phyloP scores from a whole-genome alignment of 306 rosid species.

The Nissolia schottii region DNA sequence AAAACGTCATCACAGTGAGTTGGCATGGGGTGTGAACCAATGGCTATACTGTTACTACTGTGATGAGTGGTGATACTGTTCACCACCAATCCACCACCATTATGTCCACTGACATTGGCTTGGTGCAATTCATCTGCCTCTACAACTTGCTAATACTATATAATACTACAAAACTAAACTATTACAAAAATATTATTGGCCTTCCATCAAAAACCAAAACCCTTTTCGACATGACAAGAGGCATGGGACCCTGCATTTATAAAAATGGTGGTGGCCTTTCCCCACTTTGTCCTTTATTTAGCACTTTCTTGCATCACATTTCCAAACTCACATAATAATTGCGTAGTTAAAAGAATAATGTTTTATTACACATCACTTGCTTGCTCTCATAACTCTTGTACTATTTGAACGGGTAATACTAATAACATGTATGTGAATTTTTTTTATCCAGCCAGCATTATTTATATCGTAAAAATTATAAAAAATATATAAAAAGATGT shows the following conservation, averaged over 20 bases:
- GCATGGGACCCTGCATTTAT: conserved; percentile 51
- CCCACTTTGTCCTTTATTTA: conserved; percentile 57
- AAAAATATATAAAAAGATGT: too few species aligned
- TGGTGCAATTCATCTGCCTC: conserved; percentile 27
- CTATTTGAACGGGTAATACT: too few species aligned
- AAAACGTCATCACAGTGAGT: neutral
- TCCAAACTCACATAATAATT: conserved; percentile 9
- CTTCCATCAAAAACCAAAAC: neutral
- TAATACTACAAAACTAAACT: neutral
- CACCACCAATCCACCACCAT: conserved; percentile 23
- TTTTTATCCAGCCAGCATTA: too few species aligned
- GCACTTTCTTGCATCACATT: conserved; percentile 35
- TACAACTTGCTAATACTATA: conserved; percentile 33
- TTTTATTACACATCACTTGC: neutral
- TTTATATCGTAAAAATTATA: too few species aligned
- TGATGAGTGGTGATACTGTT: conserved; percentile 20
- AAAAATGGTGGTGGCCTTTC: conserved; percentile 48
- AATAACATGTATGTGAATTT: too few species aligned
- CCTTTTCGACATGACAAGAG: conserved; percentile 28
- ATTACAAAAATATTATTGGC: neutral
- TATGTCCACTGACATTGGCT: conserved; percentile 21
- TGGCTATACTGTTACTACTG: neutral
- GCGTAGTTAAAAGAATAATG: neutral
- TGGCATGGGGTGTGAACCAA: neutral
- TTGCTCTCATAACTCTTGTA: neutral